Conservation (phyloP, 805 yeast genomes). For the Candida vartiovaarae region DNA sequence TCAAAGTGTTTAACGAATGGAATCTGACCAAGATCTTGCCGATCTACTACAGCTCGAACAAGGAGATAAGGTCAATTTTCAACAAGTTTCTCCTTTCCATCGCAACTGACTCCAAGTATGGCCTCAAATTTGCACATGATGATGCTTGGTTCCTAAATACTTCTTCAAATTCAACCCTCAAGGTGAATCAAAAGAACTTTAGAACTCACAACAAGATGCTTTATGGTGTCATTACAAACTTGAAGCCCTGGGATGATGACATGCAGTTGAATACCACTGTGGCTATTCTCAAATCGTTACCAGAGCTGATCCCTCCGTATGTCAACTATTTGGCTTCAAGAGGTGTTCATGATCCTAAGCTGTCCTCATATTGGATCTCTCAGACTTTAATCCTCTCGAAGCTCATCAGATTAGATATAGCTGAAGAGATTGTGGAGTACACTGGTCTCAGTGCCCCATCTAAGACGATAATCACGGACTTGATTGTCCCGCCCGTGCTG, state of each 20-base stretch:
- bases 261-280: slow-evolving; percentile 50
- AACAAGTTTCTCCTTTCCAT: slow-evolving; percentile 42
- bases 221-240: slow-evolving; percentile 49
- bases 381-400: slow-evolving; percentile 55
- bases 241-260: slow-evolving; percentile 80
- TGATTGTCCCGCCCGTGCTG: slow-evolving; percentile 57
- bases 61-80: slow-evolving; percentile 31
- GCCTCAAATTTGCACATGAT: slow-evolving; percentile 39
- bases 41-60: slow-evolving; percentile 36
- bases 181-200: slow-evolving; percentile 44
- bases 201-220: slow-evolving; percentile 62
- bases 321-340: slow-evolving; percentile 50
- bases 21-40: slow-evolving; percentile 51
- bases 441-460: slow-evolving; percentile 27
- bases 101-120: slow-evolving; percentile 42
- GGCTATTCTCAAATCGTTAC: slow-evolving; percentile 42
- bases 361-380: slow-evolving; percentile 79
- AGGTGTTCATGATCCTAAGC: slow-evolving; percentile 72
- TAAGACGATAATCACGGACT: slow-evolving; percentile 38
- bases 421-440: slow-evolving; percentile 29
- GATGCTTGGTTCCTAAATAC: slow-evolving; percentile 42
- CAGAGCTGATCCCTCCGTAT: slow-evolving; percentile 73
- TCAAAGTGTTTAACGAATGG: slow-evolving; percentile 73
- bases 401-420: slow-evolving; percentile 51
- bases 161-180: slow-evolving; percentile 24